These are phyloP conservation scores for Kurtzmaniella quercitrusa DNA, from an alignment of 1,139 yeast species.

Conservation along the genomic window DNA sequence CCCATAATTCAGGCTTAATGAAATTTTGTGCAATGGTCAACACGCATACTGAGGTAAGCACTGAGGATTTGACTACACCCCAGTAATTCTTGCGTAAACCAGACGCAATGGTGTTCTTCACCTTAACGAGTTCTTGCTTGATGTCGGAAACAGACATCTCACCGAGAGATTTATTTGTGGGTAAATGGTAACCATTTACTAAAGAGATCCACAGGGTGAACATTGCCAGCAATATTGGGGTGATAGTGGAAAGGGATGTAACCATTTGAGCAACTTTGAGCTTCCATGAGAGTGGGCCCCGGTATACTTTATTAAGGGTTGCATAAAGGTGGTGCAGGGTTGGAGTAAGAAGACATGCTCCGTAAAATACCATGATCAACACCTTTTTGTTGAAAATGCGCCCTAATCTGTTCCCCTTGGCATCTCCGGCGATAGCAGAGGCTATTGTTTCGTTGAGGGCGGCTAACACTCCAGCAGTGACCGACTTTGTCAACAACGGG, in stretches of 20 bases:
- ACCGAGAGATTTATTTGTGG: conserved; percentile 6
- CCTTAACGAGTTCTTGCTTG: conserved; percentile 18
- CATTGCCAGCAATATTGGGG: conserved; percentile 58
- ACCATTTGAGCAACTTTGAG: conserved; percentile 55
- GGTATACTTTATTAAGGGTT: conserved; percentile 39
- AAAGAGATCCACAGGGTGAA: conserved; percentile 55
- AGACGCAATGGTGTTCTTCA: conserved; percentile 17
- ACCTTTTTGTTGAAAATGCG: conserved; percentile 47
- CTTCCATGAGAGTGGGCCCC: conserved; percentile 30
- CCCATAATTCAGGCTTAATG: conserved; percentile 76
- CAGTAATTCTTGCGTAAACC: conserved; percentile 50
- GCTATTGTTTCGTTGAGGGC: conserved; percentile 60
- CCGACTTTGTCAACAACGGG: conserved; percentile 58
- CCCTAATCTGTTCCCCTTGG: conserved; percentile 17
- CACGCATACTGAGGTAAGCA: conserved; percentile 60
- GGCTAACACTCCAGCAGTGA: conserved; percentile 55
- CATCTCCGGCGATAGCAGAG: conserved; percentile 45
- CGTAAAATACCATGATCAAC: conserved; percentile 68
- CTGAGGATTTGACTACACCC: conserved; percentile 59
- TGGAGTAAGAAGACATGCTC: conserved; percentile 69
- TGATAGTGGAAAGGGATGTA: conserved; percentile 56
- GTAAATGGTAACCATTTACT: conserved; percentile 30
- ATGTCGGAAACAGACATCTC: conserved; percentile 7
- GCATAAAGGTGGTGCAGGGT: conserved; percentile 60
- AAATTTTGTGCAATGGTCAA: conserved; percentile 71